Evolutionary conservation across 208 protist species (phyloP), one percentile per base, ranked within the genome.

Genomic region (Tetramitus jugosus): DNA sequence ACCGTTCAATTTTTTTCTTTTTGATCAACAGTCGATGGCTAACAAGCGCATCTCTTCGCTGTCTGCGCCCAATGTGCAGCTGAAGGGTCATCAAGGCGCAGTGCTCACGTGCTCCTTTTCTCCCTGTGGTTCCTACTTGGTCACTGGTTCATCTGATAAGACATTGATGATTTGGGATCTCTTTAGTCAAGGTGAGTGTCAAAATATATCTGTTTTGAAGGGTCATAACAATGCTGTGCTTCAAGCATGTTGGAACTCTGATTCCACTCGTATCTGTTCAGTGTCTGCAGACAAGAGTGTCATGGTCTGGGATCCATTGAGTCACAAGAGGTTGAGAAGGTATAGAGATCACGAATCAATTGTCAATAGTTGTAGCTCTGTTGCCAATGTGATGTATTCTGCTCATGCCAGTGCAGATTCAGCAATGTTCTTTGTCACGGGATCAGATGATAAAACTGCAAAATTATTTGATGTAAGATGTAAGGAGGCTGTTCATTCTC

Each of bases 281-380:
- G 45, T 29, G n/a, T 77, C 61, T 43, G 80, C 80, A 42, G 80
- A 82, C 61, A 60, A 76, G n/a, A 82, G 23, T 33, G 74, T 82
- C 26, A 76, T 69, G 3, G 31, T 82, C 8, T 82, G 79, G 77
- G 80, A 82, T 62, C 6, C 13, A 23, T 6, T 37, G 29, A 31
- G 26, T 20, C 13, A 3, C 17, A 68, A 26, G 0, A 23, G 20
- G n/a, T 4, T 82, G 3, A 82, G 60, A 60, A 76, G 68, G 43
- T 80, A 81, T 39, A 49, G 53, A 74, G n/a, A 78, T 40, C 77
- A 80, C 29, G 20, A 10, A 29, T 13, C n/a, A 60, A 82, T 82
- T 56, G 65, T 82, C 31, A 82, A 82, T 77, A 49, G 13, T 74
- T 42, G 35, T n/a, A 14, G 10, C 13, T 33, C 65, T 33, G 20